Evolutionary conservation across 192 early-diverging fungal genomes (phyloP).

Genomic region (Podila clonocystis): DNA sequence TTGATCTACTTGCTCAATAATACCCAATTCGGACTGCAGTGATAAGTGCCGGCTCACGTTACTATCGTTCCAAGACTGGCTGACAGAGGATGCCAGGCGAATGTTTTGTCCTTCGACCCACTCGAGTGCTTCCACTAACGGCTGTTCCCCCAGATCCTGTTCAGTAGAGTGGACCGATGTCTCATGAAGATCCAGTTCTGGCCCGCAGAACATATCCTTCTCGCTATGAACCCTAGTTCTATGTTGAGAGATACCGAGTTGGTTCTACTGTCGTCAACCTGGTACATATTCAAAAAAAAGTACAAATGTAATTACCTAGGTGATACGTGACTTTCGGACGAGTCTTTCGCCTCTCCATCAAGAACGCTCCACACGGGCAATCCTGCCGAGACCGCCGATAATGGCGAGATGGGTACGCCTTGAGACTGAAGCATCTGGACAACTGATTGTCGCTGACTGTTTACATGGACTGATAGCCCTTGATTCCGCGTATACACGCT

Average conservation of each 20-base stretch:
- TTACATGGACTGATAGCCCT: background rate
- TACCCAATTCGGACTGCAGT: background rate
- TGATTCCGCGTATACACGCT: background rate
- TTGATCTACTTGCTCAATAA: background rate
- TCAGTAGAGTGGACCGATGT: too few species aligned
- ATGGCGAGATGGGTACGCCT: slow-evolving; percentile 4
- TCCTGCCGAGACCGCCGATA: slow-evolving; percentile 15
- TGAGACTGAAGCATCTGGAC: slow-evolving; percentile 20
- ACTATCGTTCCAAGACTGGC: background rate
- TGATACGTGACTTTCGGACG: background rate
- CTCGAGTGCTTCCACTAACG: too few species aligned
- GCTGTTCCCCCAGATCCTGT: too few species aligned
- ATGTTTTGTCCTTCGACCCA: background rate
- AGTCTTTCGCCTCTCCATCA: background rate
- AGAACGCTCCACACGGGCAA: background rate
- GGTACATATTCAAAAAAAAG: too few species aligned
- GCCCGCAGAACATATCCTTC: too few species aligned
- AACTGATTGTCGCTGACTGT: slow-evolving; percentile 6
- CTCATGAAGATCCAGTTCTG: too few species aligned
- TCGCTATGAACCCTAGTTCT: too few species aligned
- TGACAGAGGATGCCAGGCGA: background rate
- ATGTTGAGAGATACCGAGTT: too few species aligned
- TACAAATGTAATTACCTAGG: too few species aligned
- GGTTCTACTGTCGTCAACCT: too few species aligned
- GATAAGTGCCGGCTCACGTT: background rate